Evolutionary conservation across 305 asterid species (phyloP).

Genomic region (Ajuga reptans): DNA sequence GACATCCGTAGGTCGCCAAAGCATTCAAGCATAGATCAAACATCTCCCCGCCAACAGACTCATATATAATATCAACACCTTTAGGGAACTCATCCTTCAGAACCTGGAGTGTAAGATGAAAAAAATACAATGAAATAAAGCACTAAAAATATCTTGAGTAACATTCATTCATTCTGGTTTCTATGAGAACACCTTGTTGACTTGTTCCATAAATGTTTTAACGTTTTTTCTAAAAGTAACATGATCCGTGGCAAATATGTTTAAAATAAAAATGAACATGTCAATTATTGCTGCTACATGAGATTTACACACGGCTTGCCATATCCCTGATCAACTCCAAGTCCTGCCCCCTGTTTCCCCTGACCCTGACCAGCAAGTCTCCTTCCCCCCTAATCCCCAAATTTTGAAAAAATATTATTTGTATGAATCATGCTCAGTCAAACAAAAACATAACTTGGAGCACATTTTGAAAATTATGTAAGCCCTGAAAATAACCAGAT

Average conservation of each 20-base stretch:
- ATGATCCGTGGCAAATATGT: not conserved
- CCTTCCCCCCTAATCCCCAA: too few relatives aligned
- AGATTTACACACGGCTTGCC: too few relatives aligned
- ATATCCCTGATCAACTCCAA: too few relatives aligned
- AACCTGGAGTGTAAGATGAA: constrained; percentile 42
- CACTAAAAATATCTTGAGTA: not conserved
- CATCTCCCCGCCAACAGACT: constrained; percentile 96
- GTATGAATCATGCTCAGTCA: not conserved
- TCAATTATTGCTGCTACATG: too few relatives aligned
- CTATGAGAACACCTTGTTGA: not conserved
- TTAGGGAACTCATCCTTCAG: constrained; percentile 76
- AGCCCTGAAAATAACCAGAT: not conserved
- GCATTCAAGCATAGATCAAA: constrained; percentile 82
- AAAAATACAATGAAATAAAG: not conserved
- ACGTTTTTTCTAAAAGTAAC: not conserved
- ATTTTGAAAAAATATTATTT: not conserved
- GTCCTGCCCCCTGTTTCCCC: too few relatives aligned
- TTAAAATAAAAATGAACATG: too few relatives aligned
- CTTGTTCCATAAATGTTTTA: not conserved
- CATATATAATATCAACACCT: constrained; percentile 77
- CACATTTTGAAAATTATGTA: not conserved
- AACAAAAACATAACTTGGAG: not conserved
- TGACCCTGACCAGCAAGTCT: too few relatives aligned
- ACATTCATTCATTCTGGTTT: not conserved
- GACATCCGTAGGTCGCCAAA: constrained; percentile 73